Evolutionary conservation across 768 basidiomycete genomes (phyloP).

Genomic region (Mycena capillaripes): DNA sequence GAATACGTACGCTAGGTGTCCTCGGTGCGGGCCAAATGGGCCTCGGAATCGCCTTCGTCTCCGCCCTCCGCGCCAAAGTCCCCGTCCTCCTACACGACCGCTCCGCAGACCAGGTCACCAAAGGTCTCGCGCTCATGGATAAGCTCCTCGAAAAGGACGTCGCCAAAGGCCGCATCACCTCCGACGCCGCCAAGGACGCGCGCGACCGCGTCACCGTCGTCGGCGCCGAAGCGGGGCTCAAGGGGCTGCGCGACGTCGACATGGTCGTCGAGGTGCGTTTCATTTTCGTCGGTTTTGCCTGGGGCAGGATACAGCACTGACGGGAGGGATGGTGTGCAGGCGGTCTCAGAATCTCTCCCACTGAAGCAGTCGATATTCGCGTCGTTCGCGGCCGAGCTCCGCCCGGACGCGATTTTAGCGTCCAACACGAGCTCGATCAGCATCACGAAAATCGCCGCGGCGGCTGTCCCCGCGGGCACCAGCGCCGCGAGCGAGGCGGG

Average conservation of each 20-base stretch:
- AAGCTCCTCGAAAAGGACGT: slow-evolving; percentile 92
- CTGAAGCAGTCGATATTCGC: slow-evolving; percentile 87
- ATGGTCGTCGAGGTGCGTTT: slow-evolving; percentile 88
- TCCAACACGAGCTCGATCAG: slow-evolving; percentile 96
- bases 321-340: slow-evolving; percentile 57
- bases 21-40: slow-evolving; percentile 93
- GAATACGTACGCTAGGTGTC: slow-evolving; percentile 81
- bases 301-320: background rate
- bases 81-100: slow-evolving; percentile 90
- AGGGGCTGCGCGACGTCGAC: slow-evolving; percentile 82
- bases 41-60: slow-evolving; percentile 91
- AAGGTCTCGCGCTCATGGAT: slow-evolving; percentile 82
- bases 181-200: slow-evolving; percentile 81
- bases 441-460: slow-evolving; percentile 92
- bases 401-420: slow-evolving; percentile 85
- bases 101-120: slow-evolving; percentile 78
- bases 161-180: slow-evolving; percentile 80
- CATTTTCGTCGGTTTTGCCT: background rate
- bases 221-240: slow-evolving; percentile 58
- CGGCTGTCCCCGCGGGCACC: slow-evolving; percentile 73
- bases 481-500: slow-evolving; percentile 74
- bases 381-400: slow-evolving; percentile 74
- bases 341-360: slow-evolving; percentile 86
- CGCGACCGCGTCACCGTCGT: slow-evolving; percentile 75
- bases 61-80: slow-evolving; percentile 87